Percentiles rank a stretch among this genome's conserved stretches.
phyloP scores from a whole-genome alignment of 2,329 filamentous ascomycete species.

The Alternaria triticina region DNA sequence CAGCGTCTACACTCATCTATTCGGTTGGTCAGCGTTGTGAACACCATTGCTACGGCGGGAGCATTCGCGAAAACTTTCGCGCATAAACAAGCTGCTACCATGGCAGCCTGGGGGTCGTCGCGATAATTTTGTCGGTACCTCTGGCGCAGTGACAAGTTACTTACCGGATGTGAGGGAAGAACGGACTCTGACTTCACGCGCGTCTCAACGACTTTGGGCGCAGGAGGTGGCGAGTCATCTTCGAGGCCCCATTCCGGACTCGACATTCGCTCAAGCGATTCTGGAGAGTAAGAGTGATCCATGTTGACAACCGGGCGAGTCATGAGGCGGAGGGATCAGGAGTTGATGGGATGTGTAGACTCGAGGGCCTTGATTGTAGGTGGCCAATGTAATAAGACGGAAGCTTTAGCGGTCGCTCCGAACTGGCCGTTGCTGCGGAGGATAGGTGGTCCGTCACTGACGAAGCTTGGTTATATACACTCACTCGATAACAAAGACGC shows the following conservation, averaged over 20 bases:
- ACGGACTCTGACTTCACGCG: neutral
- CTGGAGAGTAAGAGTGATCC: neutral
- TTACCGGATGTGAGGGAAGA: neutral
- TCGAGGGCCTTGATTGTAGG: neutral
- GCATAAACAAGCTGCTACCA: neutral
- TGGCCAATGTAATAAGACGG: neutral
- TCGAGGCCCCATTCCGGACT: neutral
- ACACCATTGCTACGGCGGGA: neutral
- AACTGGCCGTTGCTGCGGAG: neutral
- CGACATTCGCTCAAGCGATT: neutral
- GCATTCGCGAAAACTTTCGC: neutral
- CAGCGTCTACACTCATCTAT: neutral
- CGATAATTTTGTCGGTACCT: neutral
- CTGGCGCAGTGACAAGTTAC: neutral
- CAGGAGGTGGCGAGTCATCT: neutral
- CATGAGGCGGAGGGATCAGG: neutral
- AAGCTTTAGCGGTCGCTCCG: rapidly evolving
- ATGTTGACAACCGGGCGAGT: neutral
- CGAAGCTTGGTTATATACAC: neutral
- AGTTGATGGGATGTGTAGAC: neutral
- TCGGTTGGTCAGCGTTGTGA: neutral
- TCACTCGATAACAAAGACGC: neutral
- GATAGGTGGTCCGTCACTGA: neutral
- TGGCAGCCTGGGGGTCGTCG: neutral
- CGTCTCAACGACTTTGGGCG: neutral